Evolutionary conservation across 208 protist species (phyloP), one percentile per base, ranked within the genome.

Genomic region (Porcisia deanei): DNA sequence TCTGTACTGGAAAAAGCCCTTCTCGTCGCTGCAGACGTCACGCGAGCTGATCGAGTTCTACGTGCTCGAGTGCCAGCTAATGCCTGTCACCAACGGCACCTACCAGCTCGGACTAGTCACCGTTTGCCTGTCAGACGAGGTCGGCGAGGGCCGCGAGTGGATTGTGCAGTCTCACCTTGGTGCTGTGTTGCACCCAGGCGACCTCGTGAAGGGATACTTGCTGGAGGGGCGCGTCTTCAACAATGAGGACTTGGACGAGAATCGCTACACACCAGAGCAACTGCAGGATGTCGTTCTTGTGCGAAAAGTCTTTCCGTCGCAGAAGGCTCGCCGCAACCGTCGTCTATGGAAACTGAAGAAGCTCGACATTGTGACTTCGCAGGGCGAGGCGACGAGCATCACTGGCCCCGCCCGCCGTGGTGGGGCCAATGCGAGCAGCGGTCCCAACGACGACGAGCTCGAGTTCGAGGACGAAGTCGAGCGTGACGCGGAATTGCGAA

Each of bases 1-100:
- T 0, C 75, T 92, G 18, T 99, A 97, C 82, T 99, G 97, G 97
- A 97, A 95, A 82, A 88, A 91, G 54, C 97, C 97, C 18, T 99
- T 99, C 77, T 16, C 71, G 16, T 61, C 94, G 0, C 59, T 99
- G 8, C 79, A 92, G 73, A 95, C 88, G 14, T 91, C 91, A 16
- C 86, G 92, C 52, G 80, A 98, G 75, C 81, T 99, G 71, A 81
- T 88, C 2, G 96, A 99, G 67, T 99, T 98, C 69, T 98, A 97
- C 52, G 97, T 99, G 2, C 83, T 99, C 12, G 97, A 99, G 76
- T 96, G 99, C 61, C 83, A 85, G 78, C 92, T 83, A 8, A 73
- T 80, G 73, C 83, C 89, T 12, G 84, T 92, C 39, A 96, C 91
- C 25, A 98, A 98, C 75, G 94, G 92, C 43, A 91, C 78, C 37